A percentile compares a stretch with the other conserved stretches of the same genome.
Evolutionary conservation across 768 basidiomycete genomes (phyloP).

Genomic region (Mycena vulgaris): DNA sequence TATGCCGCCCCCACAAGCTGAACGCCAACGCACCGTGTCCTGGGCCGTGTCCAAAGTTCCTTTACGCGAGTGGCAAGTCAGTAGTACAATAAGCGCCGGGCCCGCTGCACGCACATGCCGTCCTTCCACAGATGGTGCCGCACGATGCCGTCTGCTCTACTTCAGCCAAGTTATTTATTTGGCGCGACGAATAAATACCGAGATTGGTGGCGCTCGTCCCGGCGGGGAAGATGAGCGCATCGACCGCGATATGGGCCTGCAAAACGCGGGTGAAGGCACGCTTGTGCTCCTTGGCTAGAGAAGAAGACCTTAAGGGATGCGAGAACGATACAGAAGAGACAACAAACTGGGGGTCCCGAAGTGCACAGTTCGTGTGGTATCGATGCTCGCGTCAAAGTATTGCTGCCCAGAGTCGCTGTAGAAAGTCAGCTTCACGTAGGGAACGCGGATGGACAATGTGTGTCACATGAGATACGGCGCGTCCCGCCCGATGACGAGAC

Average conservation of each 20-base stretch:
- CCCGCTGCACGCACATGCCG: constrained; percentile 50
- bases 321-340: background rate
- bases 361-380: constrained; percentile 75
- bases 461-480: constrained; percentile 51
- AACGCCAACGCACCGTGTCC: constrained; percentile 72
- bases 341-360: constrained; percentile 69
- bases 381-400: constrained; percentile 82
- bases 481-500: constrained; percentile 67
- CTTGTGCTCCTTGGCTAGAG: constrained; percentile 64
- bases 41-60: constrained; percentile 67
- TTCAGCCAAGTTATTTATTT: constrained; percentile 19
- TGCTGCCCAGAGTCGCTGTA: constrained; percentile 81
- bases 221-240: constrained; percentile 73
- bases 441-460: background rate
- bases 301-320: background rate
- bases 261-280: constrained; percentile 80
- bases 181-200: constrained; percentile 19
- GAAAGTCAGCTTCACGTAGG: constrained; percentile 5
- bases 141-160: constrained; percentile 71
- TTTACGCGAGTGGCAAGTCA: background rate
- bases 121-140: constrained; percentile 75
- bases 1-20: constrained; percentile 50
- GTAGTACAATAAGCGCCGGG: background rate
- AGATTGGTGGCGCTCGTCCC: constrained; percentile 61
- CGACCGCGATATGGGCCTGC: constrained; percentile 79